Evolutionary conservation across 2,329 filamentous ascomycete genomes (phyloP).

Genomic region (Exophiala viscosa): DNA sequence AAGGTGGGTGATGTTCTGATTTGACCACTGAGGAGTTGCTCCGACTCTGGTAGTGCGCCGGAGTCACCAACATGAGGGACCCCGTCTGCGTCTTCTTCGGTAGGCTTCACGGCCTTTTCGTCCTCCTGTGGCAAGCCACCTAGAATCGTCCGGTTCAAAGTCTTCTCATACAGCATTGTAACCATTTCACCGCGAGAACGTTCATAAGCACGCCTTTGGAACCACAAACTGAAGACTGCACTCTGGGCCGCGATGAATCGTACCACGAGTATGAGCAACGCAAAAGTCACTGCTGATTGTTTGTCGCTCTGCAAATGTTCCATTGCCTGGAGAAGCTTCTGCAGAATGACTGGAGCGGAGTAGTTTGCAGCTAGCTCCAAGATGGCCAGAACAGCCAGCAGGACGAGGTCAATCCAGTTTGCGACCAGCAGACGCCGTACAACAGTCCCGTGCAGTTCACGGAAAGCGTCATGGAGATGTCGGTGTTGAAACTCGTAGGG

Average conservation of each 20-base stretch:
- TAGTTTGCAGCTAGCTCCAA: slow-evolving; percentile 59
- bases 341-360: slow-evolving; percentile 65
- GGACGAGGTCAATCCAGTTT: slow-evolving; percentile 73
- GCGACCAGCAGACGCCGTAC: slow-evolving; percentile 66
- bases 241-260: slow-evolving; percentile 63
- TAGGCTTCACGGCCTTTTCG: slow-evolving; percentile 30
- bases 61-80: neutral
- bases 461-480: slow-evolving; percentile 69
- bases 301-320: slow-evolving; percentile 50
- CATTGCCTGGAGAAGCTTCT: slow-evolving; percentile 66
- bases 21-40: slow-evolving; percentile 16
- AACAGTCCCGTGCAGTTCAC: slow-evolving; percentile 68
- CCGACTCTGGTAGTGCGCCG: slow-evolving; percentile 10
- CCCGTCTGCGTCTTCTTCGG: slow-evolving; percentile 26
- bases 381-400: slow-evolving; percentile 62
- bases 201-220: slow-evolving; percentile 77
- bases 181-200: slow-evolving; percentile 80
- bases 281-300: slow-evolving; percentile 62
- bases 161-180: slow-evolving; percentile 79
- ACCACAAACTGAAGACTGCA: slow-evolving; percentile 71
- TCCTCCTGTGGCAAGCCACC: slow-evolving; percentile 28
- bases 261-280: slow-evolving; percentile 57
- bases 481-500: slow-evolving; percentile 78
- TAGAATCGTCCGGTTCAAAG: slow-evolving; percentile 61
- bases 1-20: slow-evolving; percentile 28